These are phyloP conservation scores for Ampelomyces quisqualis DNA, from an alignment of 2,329 filamentous ascomycete species.

Conservation along the genomic window DNA sequence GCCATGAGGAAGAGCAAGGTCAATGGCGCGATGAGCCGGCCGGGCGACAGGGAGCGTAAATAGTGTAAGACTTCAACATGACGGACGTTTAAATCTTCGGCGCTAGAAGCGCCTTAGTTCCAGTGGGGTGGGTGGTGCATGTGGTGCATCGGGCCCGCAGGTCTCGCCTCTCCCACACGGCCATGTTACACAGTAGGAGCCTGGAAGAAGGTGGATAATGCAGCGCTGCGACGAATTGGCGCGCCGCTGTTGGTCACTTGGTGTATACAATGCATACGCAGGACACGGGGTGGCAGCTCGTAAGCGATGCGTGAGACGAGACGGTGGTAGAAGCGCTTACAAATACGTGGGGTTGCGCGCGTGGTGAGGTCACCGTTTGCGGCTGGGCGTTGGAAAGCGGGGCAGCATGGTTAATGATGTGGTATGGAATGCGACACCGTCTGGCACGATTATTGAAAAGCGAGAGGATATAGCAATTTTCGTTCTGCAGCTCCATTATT, in stretches of 20 bases:
- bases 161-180: slow-evolving; percentile 22
- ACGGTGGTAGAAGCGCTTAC: slow-evolving; percentile 11
- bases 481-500: too few species aligned
- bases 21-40: slow-evolving; percentile 10
- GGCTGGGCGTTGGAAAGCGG: slow-evolving; percentile 9
- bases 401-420: slow-evolving; percentile 3
- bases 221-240: neutral
- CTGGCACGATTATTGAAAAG: too few species aligned
- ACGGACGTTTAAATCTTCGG: slow-evolving; percentile 33
- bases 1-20: slow-evolving; percentile 32
- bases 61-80: slow-evolving; percentile 35
- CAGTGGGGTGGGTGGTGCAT: slow-evolving; percentile 16
- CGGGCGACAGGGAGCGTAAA: slow-evolving; percentile 21
- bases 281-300: slow-evolving; percentile 16
- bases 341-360: slow-evolving; percentile 19
- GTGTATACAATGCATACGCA: neutral
- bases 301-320: slow-evolving; percentile 13
- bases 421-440: neutral
- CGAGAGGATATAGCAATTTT: too few species aligned
- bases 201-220: neutral
- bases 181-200: slow-evolving; percentile 1
- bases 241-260: slow-evolving; percentile 4
- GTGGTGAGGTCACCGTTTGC: slow-evolving; percentile 17
- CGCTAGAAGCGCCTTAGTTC: slow-evolving; percentile 28
- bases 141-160: slow-evolving; percentile 3